Evolutionary conservation across 805 yeast genomes (phyloP).

Genomic region (Kluyveromyces lactis): DNA sequence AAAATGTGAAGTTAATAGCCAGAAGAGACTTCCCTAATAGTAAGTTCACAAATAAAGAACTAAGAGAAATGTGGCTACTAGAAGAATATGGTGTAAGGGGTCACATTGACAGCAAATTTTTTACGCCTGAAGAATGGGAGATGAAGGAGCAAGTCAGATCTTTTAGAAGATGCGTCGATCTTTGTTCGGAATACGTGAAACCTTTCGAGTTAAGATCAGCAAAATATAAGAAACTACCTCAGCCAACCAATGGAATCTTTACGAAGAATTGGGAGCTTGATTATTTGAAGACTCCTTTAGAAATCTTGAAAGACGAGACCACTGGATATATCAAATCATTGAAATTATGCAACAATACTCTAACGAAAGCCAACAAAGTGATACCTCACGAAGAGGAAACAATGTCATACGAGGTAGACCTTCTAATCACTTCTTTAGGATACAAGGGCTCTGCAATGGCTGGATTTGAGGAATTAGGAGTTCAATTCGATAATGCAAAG

Average conservation of each 20-base stretch:
- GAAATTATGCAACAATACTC: constrained; percentile 12
- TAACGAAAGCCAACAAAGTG: constrained; percentile 18
- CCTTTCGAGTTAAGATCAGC: constrained; percentile 27
- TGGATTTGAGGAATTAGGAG: constrained; percentile 45
- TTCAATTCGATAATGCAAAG: constrained; percentile 45
- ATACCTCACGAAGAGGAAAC: constrained; percentile 18
- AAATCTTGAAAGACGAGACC: constrained; percentile 30
- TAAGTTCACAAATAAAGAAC: constrained; percentile 87
- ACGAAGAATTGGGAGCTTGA: constrained; percentile 54
- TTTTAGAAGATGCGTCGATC: constrained; percentile 55
- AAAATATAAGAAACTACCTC: constrained; percentile 16
- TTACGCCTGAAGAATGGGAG: constrained; percentile 22
- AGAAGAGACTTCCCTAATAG: constrained; percentile 80
- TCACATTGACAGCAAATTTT: constrained; percentile 32
- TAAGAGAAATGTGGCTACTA: constrained; percentile 72
- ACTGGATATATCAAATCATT: constrained; percentile 32
- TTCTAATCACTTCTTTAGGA: constrained; percentile 77
- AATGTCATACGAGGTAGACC: constrained; percentile 40
- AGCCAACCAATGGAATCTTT: constrained; percentile 6
- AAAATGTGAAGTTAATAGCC: constrained; percentile 65
- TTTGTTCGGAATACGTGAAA: constrained; percentile 45
- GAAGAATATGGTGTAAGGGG: constrained; percentile 42
- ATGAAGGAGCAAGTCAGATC: constrained; percentile 37
- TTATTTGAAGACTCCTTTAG: constrained; percentile 59
- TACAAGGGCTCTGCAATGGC: constrained; percentile 59